These are phyloP conservation scores for Stemphylium vesicarium DNA, from an alignment of 2,329 filamentous ascomycete species.

Conservation along the genomic window DNA sequence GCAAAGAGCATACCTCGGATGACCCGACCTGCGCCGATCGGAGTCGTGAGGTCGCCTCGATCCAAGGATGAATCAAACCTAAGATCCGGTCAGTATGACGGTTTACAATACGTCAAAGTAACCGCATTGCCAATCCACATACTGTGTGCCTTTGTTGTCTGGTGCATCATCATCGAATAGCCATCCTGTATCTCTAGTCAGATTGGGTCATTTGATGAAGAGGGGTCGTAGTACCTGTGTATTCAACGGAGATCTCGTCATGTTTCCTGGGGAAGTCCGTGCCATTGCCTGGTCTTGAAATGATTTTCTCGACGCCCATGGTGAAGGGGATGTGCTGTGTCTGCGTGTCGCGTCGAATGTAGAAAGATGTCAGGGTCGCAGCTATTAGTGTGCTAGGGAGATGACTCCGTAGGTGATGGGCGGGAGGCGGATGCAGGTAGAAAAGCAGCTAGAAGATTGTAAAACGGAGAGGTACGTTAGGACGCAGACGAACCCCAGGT, in stretches of 20 bases:
- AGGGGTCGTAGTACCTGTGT: conserved; percentile 64
- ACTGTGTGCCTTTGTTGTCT: conserved; percentile 74
- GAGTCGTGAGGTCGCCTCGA: conserved; percentile 75
- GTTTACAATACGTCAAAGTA: background rate
- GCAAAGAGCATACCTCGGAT: conserved; percentile 72
- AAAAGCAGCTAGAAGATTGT: background rate
- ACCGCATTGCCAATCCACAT: conserved; percentile 46
- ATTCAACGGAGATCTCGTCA: conserved; percentile 84
- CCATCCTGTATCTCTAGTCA: conserved; percentile 59
- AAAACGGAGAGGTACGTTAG: conserved; percentile 6
- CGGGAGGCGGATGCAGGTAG: background rate
- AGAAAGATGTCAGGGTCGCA: background rate
- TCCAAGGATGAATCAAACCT: conserved; percentile 91
- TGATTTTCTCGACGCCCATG: conserved; percentile 71
- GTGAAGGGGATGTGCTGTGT: conserved; percentile 10
- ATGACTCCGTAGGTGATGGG: background rate
- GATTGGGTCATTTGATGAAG: conserved; percentile 4
- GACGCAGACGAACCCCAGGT: conserved; percentile 19
- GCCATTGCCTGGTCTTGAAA: conserved; percentile 66
- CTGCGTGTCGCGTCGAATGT: background rate
- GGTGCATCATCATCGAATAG: conserved; percentile 71
- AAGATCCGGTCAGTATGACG: conserved; percentile 20
- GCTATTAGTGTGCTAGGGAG: background rate
- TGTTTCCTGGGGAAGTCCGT: conserved; percentile 66
- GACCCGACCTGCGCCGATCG: conserved; percentile 82